phyloP scores from a whole-genome alignment of 768 basidiomycete genomes.

The Tylopilus felleus region DNA sequence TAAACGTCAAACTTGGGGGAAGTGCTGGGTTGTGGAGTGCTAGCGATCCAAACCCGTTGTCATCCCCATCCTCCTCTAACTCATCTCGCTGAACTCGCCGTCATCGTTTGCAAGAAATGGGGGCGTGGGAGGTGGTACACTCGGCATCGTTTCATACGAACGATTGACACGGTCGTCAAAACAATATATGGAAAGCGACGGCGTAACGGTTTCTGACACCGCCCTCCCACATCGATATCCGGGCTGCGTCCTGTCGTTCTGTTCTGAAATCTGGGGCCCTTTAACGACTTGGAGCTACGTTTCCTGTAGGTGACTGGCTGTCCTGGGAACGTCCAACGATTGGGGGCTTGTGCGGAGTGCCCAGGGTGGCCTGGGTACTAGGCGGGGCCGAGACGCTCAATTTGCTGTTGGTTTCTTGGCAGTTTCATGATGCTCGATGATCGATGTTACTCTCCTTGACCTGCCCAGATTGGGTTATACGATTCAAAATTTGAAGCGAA shows the following conservation, averaged over 20 bases:
- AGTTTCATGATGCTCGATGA: background rate
- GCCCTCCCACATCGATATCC: background rate
- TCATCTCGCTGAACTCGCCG: too few relatives aligned
- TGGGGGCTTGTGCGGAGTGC: background rate
- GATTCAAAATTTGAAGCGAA: background rate
- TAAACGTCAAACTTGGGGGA: too few relatives aligned
- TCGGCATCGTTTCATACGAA: too few relatives aligned
- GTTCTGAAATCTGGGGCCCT: too few relatives aligned
- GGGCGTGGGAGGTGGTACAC: too few relatives aligned
- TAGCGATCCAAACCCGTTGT: too few relatives aligned
- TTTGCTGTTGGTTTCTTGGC: background rate
- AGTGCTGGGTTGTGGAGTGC: too few relatives aligned
- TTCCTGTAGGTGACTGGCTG: background rate
- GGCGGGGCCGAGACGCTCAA: background rate
- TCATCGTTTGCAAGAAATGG: too few relatives aligned
- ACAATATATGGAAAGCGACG: too few relatives aligned
- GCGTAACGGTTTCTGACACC: too few relatives aligned
- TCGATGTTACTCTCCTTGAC: background rate
- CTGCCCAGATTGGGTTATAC: background rate
- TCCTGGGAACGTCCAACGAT: background rate
- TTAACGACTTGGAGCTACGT: background rate
- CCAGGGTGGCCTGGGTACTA: background rate
- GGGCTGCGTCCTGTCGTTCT: background rate
- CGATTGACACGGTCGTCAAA: too few relatives aligned
- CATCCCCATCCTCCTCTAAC: too few relatives aligned